Base-by-base conservation (phyloP, 352 stramenopile genomes). In the Aphanomyces invadans region DNA sequence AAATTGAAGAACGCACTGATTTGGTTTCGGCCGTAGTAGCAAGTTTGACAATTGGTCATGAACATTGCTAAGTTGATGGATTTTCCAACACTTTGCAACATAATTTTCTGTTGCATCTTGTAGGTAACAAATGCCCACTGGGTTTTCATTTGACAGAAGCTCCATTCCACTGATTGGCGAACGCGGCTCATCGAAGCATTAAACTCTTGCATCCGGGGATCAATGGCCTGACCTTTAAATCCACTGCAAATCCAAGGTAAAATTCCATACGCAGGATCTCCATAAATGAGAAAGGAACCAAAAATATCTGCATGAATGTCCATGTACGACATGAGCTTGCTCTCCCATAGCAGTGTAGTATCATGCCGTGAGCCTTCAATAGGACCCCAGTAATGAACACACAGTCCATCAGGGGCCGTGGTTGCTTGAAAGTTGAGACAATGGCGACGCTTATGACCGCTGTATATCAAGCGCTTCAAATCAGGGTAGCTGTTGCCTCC, bases 191-290 rank as follows among this genome's bases (percentile, higher is more conserved):
- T 72, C 0, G 10, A 21, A 0, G 17, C 2, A 25, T 69, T 72
- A 44, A 72, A 69, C 7, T 23, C 49, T n/a, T 32, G 2, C 31
- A 53, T 12, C 0, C 55, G 45, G 4, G 4, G 17, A 1, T 36
- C 45, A 19, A 19, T 12, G 25, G 39, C 1, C 11, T 32, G 36
- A 31, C 60, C 57, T 17, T 72, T 72, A 56, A 42, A 71, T 1
- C 31, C 31, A 33, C 17, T 53, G 9, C 59, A 7, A 23, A 71
- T 33, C 11, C 42, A 44, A 11, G 39, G 4, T 23, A 23, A 48
- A 0, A 69, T 28, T 25, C 39, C 67, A 49, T 72, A 72, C n/a
- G 67, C 67, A 19, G 67, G 67, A 45, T 72, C 67, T 12, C 67
- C 67, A 42, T 42, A 42, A 31, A 72, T 65, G 28, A 54, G 57